Evolutionary conservation across 768 basidiomycete genomes (phyloP).

Genomic region (Tricholoma flavovirens): DNA sequence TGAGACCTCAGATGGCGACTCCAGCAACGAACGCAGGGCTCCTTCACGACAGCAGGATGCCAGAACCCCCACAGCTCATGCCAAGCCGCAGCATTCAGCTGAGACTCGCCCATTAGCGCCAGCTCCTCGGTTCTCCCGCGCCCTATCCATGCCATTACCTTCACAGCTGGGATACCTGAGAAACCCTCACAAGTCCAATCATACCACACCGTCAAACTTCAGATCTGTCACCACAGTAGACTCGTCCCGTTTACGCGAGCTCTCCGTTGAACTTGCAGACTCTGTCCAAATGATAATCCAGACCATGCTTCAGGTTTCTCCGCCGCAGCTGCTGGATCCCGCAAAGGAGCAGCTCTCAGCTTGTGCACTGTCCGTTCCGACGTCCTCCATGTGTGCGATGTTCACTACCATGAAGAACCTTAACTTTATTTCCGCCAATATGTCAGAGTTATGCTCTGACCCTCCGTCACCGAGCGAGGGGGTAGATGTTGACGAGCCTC

Average conservation of each 20-base stretch:
- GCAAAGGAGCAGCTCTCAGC: conserved; percentile 91
- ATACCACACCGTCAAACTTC: conserved; percentile 6
- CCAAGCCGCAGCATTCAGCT: conserved; percentile 4
- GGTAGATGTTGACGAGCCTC: neutral
- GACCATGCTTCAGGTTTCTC: conserved; percentile 85
- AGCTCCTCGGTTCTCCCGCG: conserved; percentile 61
- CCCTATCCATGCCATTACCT: conserved; percentile 76
- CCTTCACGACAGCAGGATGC: conserved; percentile 13
- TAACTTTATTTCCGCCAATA: conserved; percentile 89
- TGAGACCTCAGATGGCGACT: conserved; percentile 43
- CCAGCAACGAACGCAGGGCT: conserved; percentile 13
- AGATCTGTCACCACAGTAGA: conserved; percentile 16
- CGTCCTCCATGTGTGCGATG: conserved; percentile 81
- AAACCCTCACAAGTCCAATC: conserved; percentile 51
- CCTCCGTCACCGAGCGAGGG: neutral
- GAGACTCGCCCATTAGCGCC: conserved; percentile 17
- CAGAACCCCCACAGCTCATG: conserved; percentile 12
- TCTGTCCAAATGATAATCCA: conserved; percentile 87
- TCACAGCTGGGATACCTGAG: conserved; percentile 70
- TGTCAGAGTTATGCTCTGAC: conserved; percentile 46
- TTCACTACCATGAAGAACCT: conserved; percentile 91
- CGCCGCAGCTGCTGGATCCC: conserved; percentile 86
- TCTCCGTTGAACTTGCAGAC: conserved; percentile 87
- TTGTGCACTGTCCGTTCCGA: conserved; percentile 82
- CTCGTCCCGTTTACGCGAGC: conserved; percentile 47